Percentiles rank a stretch among this genome's conserved stretches.
Conservation (phyloP, 352 stramenopile species). For the Globisporangium nagaii region DNA sequence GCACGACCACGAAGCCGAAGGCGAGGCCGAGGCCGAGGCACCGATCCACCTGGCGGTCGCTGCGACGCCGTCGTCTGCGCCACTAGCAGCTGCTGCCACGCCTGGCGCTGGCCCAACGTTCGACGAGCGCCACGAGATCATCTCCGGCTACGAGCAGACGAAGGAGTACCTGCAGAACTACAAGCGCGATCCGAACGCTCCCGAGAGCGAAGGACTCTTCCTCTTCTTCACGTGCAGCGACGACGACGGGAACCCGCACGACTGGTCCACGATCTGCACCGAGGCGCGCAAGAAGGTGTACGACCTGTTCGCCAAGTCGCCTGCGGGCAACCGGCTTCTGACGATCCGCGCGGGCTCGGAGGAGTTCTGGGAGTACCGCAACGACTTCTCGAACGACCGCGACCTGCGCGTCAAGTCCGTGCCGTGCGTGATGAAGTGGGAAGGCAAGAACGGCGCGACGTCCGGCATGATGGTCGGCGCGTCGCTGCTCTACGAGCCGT, state of each 20-base stretch:
- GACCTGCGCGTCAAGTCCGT: slow-evolving; percentile 61
- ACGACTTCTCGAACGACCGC: slow-evolving; percentile 48
- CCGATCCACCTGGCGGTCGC: slow-evolving; percentile 7
- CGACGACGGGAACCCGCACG: slow-evolving; percentile 26
- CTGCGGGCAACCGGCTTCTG: slow-evolving; percentile 42
- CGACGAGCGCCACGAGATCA: slow-evolving; percentile 33
- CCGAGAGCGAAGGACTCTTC: slow-evolving; percentile 39
- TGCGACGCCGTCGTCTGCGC: neutral
- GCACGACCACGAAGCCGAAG: slow-evolving; percentile 10
- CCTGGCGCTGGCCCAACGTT: slow-evolving; percentile 10
- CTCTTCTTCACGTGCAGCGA: slow-evolving; percentile 69
- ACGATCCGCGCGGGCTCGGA: slow-evolving; percentile 50
- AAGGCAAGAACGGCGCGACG: slow-evolving; percentile 41
- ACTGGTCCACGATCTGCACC: slow-evolving; percentile 48
- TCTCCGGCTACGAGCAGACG: slow-evolving; percentile 45
- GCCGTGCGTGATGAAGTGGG: slow-evolving; percentile 58
- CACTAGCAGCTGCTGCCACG: neutral
- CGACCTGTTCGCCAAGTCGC: slow-evolving; percentile 48
- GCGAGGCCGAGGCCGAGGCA: neutral
- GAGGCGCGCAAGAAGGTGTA: slow-evolving; percentile 44
- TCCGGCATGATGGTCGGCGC: slow-evolving; percentile 46
- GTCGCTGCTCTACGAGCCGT: slow-evolving; percentile 41
- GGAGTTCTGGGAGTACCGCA: slow-evolving; percentile 45
- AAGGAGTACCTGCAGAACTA: slow-evolving; percentile 46
- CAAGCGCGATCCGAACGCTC: slow-evolving; percentile 8